These are phyloP conservation scores for Sanghuangporus weigelae DNA, from an alignment of 1,284 basidiomycete species.

Conservation along the genomic window DNA sequence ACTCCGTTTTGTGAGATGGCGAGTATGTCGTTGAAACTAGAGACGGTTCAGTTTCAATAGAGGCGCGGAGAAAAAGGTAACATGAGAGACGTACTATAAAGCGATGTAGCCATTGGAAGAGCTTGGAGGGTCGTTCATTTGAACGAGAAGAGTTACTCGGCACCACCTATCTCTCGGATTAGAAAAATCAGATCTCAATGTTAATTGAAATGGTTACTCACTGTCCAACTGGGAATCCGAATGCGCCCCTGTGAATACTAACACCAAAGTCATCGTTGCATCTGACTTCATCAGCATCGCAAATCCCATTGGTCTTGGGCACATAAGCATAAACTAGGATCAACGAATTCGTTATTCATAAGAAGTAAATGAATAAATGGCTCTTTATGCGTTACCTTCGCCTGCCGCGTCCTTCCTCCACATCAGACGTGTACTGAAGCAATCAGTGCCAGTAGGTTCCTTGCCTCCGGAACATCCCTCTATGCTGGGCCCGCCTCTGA, in stretches of 20 bases:
- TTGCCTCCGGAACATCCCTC: slow-evolving; percentile 38
- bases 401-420: slow-evolving; percentile 38
- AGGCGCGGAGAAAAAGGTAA: neutral
- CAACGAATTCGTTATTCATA: slow-evolving; percentile 8
- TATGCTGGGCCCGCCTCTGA: slow-evolving; percentile 36
- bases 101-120: slow-evolving; percentile 52
- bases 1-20: slow-evolving; percentile 47
- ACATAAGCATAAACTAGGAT: slow-evolving; percentile 59
- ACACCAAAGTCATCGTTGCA: slow-evolving; percentile 42
- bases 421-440: slow-evolving; percentile 44
- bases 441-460: slow-evolving; percentile 35
- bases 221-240: slow-evolving; percentile 43
- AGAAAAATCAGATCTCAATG: neutral
- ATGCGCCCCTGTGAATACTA: slow-evolving; percentile 36
- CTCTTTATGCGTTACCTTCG: slow-evolving; percentile 29
- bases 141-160: slow-evolving; percentile 49
- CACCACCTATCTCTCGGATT: slow-evolving; percentile 42
- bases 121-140: slow-evolving; percentile 50
- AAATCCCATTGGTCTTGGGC: slow-evolving; percentile 40
- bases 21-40: slow-evolving; percentile 51
- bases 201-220: slow-evolving; percentile 29
- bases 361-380: neutral
- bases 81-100: slow-evolving; percentile 41
- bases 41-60: neutral
- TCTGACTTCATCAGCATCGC: slow-evolving; percentile 21